Evolutionary conservation across 2,329 filamentous ascomycete species (phyloP).

Genomic region (Amphichorda felina): DNA sequence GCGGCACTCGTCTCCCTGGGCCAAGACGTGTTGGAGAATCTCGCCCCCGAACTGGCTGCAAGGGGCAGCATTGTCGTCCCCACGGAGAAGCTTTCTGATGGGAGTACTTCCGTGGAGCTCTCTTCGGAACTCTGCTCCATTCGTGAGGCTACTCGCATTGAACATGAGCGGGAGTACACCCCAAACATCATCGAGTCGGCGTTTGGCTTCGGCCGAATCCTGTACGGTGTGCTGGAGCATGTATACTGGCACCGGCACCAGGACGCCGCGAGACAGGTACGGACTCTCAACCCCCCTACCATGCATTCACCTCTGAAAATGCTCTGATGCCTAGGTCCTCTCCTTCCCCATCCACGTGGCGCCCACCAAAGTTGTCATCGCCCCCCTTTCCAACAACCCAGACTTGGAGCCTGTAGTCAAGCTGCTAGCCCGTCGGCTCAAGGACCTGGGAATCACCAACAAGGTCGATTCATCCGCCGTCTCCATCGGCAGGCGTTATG

Average conservation of each 20-base stretch:
- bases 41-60: conserved; percentile 15
- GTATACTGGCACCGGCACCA: conserved; percentile 68
- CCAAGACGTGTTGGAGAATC: conserved; percentile 50
- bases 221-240: conserved; percentile 74
- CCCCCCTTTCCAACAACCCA: conserved; percentile 64
- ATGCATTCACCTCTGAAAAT: no score
- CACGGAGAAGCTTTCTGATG: conserved; percentile 6
- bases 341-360: conserved; percentile 47
- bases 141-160: conserved; percentile 37
- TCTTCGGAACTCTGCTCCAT: conserved; percentile 4
- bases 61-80: conserved; percentile 5
- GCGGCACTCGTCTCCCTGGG: conserved; percentile 46
- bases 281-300: no score
- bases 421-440: conserved; percentile 56
- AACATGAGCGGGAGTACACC: conserved; percentile 71
- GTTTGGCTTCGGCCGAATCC: conserved; percentile 83
- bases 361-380: conserved; percentile 77
- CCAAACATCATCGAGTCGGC: conserved; percentile 91
- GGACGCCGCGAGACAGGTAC: conserved; percentile 50
- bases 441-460: conserved; percentile 60
- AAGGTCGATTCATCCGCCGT: conserved; percentile 73
- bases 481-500: conserved; percentile 80
- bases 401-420: conserved; percentile 61
- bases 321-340: conserved; percentile 9
- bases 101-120: conserved; percentile 21